These are phyloP conservation scores for Ophiostoma perfectum DNA, from an alignment of 2,329 filamentous ascomycete genomes.

Conservation along the genomic window DNA sequence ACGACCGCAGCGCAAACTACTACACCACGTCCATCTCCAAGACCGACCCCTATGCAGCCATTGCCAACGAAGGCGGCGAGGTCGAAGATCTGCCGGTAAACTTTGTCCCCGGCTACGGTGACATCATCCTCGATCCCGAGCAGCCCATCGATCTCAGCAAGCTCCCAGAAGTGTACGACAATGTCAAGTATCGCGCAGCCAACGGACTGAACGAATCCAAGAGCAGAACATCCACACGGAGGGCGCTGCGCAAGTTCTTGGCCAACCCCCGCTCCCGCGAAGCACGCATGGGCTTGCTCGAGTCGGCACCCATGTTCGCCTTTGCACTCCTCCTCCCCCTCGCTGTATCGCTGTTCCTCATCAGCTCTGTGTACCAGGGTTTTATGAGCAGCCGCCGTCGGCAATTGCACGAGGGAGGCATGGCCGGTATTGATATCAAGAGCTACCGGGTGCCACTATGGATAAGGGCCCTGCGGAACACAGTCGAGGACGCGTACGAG, in stretches of 20 bases:
- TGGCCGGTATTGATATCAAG: conserved; percentile 60
- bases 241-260: conserved; percentile 20
- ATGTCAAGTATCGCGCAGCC: conserved; percentile 9
- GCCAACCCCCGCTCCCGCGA: conserved; percentile 23
- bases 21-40: conserved; percentile 77
- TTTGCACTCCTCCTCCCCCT: conserved; percentile 69
- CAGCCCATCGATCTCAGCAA: conserved; percentile 45
- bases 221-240: background rate
- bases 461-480: conserved; percentile 67
- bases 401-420: conserved; percentile 65
- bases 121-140: conserved; percentile 66
- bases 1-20: conserved; percentile 75
- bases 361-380: conserved; percentile 73
- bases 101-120: conserved; percentile 66
- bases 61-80: conserved; percentile 36
- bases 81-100: conserved; percentile 63
- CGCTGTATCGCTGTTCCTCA: conserved; percentile 62
- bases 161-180: conserved; percentile 2
- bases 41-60: conserved; percentile 64
- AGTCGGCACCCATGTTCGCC: conserved; percentile 49
- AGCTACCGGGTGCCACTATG: conserved; percentile 72
- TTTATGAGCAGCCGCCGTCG: conserved; percentile 70
- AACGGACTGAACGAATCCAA: conserved; percentile 11
- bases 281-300: conserved; percentile 20
- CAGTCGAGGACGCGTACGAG: conserved; percentile 73